Conservation (phyloP, 176 grass and related monocot species). For the Eragrostis curvula region DNA sequence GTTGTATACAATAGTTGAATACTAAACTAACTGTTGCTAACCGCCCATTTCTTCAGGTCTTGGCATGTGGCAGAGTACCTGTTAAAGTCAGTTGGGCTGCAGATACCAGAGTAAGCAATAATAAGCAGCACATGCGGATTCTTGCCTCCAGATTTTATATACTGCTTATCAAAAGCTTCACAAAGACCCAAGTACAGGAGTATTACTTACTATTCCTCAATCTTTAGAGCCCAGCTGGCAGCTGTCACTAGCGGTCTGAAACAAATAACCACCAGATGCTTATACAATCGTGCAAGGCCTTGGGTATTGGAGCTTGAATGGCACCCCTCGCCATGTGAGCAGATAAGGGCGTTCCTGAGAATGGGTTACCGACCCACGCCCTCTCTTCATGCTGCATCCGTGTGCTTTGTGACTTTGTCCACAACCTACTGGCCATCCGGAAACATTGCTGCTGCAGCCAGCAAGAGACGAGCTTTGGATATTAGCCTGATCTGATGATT, state of each 20-base stretch:
- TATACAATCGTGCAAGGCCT: conserved; percentile 1
- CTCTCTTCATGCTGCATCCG: conserved; percentile 31
- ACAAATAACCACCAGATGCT: not conserved
- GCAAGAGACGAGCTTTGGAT: conserved; percentile 30
- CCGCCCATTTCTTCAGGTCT: conserved; percentile 15
- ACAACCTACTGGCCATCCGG: conserved; percentile 3
- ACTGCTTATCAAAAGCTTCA: not conserved
- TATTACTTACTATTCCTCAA: not conserved
- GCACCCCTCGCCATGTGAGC: conserved; percentile 41
- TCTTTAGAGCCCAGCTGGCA: not conserved
- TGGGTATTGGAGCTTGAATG: conserved; percentile 19
- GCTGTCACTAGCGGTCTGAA: not conserved
- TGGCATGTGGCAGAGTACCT: not conserved
- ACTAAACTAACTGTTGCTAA: not conserved
- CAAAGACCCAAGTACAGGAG: not conserved
- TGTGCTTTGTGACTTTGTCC: not conserved
- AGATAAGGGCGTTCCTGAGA: conserved; percentile 43
- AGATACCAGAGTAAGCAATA: conserved; percentile 26
- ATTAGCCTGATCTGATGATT: conserved; percentile 34
- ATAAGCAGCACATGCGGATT: conserved; percentile 1
- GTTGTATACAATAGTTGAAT: not conserved
- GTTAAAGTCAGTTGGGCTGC: conserved; percentile 3
- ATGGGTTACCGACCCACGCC: conserved; percentile 40
- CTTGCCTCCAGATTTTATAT: conserved; percentile 24
- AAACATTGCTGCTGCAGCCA: not conserved